Percentiles rank a stretch among this genome's conserved stretches.
These are phyloP conservation scores for Fennellomyces sp. DNA, from an alignment of 371 early-diverging fungal species.

Conservation along the genomic window DNA sequence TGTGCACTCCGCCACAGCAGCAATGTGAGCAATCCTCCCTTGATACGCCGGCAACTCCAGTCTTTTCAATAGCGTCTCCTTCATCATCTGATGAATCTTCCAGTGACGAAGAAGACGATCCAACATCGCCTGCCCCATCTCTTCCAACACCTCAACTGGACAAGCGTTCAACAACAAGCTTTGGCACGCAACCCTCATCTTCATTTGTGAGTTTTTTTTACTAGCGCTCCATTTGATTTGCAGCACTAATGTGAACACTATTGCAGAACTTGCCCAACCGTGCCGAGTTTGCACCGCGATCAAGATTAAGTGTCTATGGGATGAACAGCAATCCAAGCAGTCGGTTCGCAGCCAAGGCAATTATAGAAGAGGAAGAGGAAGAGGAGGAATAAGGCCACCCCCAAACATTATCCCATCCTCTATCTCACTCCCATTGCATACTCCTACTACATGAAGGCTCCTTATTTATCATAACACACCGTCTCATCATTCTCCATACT, in stretches of 20 bases:
- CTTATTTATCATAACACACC: too few relatives aligned
- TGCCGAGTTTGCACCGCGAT: slow-evolving; percentile 35
- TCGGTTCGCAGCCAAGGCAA: slow-evolving; percentile 58
- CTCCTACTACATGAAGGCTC: too few relatives aligned
- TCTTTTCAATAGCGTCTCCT: background rate
- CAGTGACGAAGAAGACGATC: slow-evolving; percentile 2
- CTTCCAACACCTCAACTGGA: background rate
- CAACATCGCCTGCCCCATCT: background rate
- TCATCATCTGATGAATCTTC: background rate
- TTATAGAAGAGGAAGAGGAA: slow-evolving; percentile 73
- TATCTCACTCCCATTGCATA: background rate
- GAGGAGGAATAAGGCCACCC: slow-evolving; percentile 25
- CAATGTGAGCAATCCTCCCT: background rate
- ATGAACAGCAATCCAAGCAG: slow-evolving; percentile 38
- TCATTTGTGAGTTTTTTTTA: background rate
- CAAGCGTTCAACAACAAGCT: background rate
- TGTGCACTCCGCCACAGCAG: background rate
- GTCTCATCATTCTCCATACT: too few relatives aligned
- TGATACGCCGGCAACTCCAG: slow-evolving; percentile 19
- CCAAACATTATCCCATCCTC: background rate
- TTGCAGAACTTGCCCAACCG: background rate
- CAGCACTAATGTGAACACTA: background rate
- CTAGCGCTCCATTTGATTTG: slow-evolving; percentile 11
- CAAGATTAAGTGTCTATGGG: slow-evolving; percentile 39
- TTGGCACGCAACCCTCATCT: background rate